A percentile compares a stretch with the other conserved stretches of the same genome.
Evolutionary conservation across 768 basidiomycete species (phyloP).

Genomic region (Suillus cothurnatus): DNA sequence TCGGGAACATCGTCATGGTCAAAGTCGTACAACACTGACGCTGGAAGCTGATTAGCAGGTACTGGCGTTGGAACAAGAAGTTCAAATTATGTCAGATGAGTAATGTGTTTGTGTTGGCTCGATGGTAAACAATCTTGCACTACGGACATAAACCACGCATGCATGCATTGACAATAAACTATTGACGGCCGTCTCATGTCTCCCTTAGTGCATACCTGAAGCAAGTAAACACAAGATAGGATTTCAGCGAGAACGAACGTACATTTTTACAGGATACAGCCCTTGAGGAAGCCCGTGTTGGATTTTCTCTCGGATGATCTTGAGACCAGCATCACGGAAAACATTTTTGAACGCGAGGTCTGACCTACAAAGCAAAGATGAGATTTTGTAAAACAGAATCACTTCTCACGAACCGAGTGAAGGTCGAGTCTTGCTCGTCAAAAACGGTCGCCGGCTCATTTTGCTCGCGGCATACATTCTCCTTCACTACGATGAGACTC

Average conservation of each 20-base stretch:
- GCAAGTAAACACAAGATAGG: not conserved
- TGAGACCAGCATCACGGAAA: conserved; percentile 75
- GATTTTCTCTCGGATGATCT: conserved; percentile 68
- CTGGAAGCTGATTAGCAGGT: too few relatives aligned
- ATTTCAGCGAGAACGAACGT: conserved; percentile 27
- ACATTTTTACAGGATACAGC: conserved; percentile 89
- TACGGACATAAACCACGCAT: not conserved
- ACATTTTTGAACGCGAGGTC: conserved; percentile 78
- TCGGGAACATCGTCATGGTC: not conserved
- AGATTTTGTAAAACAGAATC: conserved; percentile 2
- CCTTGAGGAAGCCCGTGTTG: conserved; percentile 85
- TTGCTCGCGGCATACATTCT: conserved; percentile 77
- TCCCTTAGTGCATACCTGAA: conserved; percentile 28
- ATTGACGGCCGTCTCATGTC: not conserved
- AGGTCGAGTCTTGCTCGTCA: conserved; percentile 86
- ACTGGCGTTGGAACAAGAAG: not conserved
- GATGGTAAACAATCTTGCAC: not conserved
- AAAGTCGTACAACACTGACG: too few relatives aligned
- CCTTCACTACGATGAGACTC: conserved; percentile 86
- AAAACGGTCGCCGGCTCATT: conserved; percentile 61
- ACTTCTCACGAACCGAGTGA: conserved; percentile 67
- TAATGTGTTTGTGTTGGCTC: not conserved
- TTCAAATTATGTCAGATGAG: not conserved
- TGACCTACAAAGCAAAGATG: conserved; percentile 54
- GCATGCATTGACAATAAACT: not conserved